Evolutionary conservation across 1,284 basidiomycete species (phyloP).

Genomic region (Xanthoconium separans): DNA sequence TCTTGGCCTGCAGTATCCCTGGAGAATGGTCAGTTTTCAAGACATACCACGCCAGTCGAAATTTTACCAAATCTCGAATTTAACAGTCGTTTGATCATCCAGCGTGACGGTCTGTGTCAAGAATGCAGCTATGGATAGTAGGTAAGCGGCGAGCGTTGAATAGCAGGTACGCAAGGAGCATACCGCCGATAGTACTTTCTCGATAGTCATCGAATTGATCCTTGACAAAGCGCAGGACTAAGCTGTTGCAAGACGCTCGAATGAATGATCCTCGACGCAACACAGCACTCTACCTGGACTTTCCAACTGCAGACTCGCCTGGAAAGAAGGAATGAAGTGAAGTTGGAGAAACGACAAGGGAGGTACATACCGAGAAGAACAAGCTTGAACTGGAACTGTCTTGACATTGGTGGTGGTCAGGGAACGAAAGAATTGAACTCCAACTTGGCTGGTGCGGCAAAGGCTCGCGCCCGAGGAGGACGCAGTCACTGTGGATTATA

Average conservation of each 20-base stretch:
- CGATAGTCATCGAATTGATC: conserved; percentile 98
- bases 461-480: conserved; percentile 2
- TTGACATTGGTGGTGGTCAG: conserved; percentile 57
- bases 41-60: neutral
- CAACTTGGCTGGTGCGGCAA: neutral
- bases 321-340: conserved; percentile 8
- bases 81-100: conserved; percentile 88
- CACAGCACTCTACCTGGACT: conserved; percentile 69
- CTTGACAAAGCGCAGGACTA: conserved; percentile 94
- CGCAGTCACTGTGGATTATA: conserved; percentile 16
- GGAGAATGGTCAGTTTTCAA: conserved; percentile 2
- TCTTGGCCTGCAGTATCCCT: conserved; percentile 95
- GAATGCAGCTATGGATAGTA: conserved; percentile 73
- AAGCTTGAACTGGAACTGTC: conserved; percentile 87
- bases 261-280: neutral
- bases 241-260: conserved; percentile 44
- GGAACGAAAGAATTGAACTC: conserved; percentile 9
- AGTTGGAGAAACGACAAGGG: neutral
- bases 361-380: conserved; percentile 75
- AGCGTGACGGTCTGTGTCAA: conserved; percentile 93
- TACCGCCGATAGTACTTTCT: conserved; percentile 87
- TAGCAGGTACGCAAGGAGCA: conserved; percentile 16
- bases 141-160: conserved; percentile 15
- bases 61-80: conserved; percentile 95
- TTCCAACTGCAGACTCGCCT: conserved; percentile 98